Evolutionary conservation across 768 basidiomycete species (phyloP), one percentile per base, ranked within the genome.

Genomic region (Termitomyces sp.): DNA sequence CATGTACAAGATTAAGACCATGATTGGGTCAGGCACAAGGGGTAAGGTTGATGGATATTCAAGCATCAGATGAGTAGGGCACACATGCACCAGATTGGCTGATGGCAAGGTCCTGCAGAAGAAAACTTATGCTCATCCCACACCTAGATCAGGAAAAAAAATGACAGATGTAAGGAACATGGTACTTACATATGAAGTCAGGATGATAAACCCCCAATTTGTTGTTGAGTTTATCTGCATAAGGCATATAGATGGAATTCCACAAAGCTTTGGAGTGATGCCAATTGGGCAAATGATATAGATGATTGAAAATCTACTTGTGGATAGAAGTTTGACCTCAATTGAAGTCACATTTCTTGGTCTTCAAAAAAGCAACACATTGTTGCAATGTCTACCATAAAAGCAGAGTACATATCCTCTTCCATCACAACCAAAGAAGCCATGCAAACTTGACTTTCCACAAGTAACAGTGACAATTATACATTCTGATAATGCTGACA

Each of bases 131-230:
- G 45, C n/a, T 37, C 28, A 55, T 61, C 55, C 41, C 47, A 53
- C 57, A 59, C 70, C 65, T 56, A 64, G 63, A 70, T 68, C 65
- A 69, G 71, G 65, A 68, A 54, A 53, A n/a, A 61, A 57, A 59
- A 62, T 64, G 54, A 65, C 66, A 66, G 64, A 65, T 53, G 66
- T 57, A 59, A 55, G 62, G 62, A 57, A 69, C 67, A 66, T 68
- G 68, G 42, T 65, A 83, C 90, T 75, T 71, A 93, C 90, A 77
- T 70, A 93, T 92, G 75, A 96, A 90, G 77, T 96, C 93, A 58
- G 93, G 93, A 71, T 96, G 93, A 75, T 92, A 90, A 54, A 81
- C 79, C 67, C 79, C 85, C 60, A 96, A 79, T 75, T 93, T 96
- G 74, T 84, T 75, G 72, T 91, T 82, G 66, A 96, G 83, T 74